A percentile compares a stretch with the other conserved stretches of the same genome.
Conservation (phyloP, 805 yeast species). For the Kuraishia ogatae region DNA sequence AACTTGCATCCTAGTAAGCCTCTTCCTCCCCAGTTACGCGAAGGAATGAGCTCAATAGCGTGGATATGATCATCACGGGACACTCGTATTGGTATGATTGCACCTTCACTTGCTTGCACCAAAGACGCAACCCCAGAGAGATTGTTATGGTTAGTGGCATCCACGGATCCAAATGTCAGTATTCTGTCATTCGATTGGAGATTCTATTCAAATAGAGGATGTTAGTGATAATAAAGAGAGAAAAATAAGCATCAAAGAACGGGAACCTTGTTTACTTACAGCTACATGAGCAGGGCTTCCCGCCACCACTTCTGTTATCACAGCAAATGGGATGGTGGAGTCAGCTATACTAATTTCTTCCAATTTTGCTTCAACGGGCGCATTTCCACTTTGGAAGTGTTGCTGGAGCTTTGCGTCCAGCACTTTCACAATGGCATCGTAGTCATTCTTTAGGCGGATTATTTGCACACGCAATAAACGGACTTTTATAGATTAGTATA, state of each 20-base stretch:
- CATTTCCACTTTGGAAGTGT: constrained; percentile 16
- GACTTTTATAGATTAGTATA: constrained; percentile 21
- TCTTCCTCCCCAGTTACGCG: constrained; percentile 50
- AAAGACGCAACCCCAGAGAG: constrained; percentile 33
- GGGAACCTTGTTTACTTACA: constrained; percentile 10
- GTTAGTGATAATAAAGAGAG: too few species aligned
- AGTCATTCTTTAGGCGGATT: constrained; percentile 64
- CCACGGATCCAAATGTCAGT: constrained; percentile 41
- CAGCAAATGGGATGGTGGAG: constrained; percentile 43
- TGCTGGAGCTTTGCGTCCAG: constrained; percentile 38
- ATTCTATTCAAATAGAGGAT: constrained; percentile 28
- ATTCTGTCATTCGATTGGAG: constrained; percentile 46
- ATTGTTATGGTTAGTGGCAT: constrained; percentile 46
- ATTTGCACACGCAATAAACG: constrained; percentile 56
- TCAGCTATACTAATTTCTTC: not conserved
- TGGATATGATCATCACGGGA: constrained; percentile 20
- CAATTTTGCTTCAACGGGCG: not conserved
- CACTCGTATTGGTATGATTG: constrained; percentile 15
- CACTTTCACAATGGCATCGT: constrained; percentile 34
- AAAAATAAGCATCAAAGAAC: too few species aligned
- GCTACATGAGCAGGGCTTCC: constrained; percentile 49
- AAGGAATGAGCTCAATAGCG: constrained; percentile 32
- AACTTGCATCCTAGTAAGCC: constrained; percentile 67
- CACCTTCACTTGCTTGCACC: constrained; percentile 32
- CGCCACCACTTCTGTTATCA: constrained; percentile 37